phyloP scores from a whole-genome alignment of 306 rosid genomes.

The Acacia crassicarpa region DNA sequence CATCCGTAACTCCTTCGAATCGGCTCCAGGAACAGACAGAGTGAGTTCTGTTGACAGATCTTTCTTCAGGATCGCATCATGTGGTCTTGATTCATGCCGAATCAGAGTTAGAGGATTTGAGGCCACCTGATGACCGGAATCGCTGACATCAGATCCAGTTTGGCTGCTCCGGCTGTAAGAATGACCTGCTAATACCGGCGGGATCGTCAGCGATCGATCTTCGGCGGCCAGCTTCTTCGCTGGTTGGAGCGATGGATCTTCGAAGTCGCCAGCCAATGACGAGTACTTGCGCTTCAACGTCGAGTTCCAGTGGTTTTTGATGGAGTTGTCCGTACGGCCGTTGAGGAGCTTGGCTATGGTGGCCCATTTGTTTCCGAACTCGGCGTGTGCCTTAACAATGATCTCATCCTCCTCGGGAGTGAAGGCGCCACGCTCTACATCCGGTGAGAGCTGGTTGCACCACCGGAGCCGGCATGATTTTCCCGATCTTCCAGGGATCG shows the following conservation, averaged over 20 bases:
- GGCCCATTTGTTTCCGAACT: constrained; percentile 67
- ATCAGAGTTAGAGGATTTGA: neutral
- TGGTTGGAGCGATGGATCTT: neutral
- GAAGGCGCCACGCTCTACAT: constrained; percentile 54
- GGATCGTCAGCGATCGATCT: neutral
- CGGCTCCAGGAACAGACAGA: constrained; percentile 39
- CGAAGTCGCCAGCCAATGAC: neutral
- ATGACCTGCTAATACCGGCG: constrained; percentile 3
- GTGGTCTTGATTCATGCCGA: constrained; percentile 14
- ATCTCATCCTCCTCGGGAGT: constrained; percentile 48
- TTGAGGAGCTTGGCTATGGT: constrained; percentile 60
- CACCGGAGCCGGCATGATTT: constrained; percentile 68
- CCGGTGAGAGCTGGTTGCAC: constrained; percentile 72
- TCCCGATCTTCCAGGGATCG: constrained; percentile 55
- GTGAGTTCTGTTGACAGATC: neutral
- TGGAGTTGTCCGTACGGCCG: constrained; percentile 66
- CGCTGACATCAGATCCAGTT: constrained; percentile 52
- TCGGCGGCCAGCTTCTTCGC: constrained; percentile 11
- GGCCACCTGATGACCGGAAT: constrained; percentile 23
- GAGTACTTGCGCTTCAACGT: constrained; percentile 53
- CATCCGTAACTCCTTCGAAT: constrained; percentile 6
- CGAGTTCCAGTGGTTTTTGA: constrained; percentile 75
- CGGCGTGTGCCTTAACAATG: constrained; percentile 44
- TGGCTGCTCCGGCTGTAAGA: constrained; percentile 36
- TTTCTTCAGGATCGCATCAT: neutral